Evolutionary conservation across 2,329 filamentous ascomycete genomes (phyloP).

Genomic region (Thelonectria olida): DNA sequence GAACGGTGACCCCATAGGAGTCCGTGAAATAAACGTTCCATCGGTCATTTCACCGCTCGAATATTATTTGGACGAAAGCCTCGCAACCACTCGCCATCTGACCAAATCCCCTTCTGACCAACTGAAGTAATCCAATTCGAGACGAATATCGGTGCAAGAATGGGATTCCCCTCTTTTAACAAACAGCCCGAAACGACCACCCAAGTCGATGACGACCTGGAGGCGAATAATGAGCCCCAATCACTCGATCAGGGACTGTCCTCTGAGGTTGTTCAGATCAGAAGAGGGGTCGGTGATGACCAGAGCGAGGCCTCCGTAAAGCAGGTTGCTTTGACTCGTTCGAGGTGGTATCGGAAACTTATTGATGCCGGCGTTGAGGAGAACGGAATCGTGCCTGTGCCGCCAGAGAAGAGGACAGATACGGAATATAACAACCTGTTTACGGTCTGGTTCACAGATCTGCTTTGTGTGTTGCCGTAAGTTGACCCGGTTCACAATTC

Average conservation of each 20-base stretch:
- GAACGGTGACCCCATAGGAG: background rate
- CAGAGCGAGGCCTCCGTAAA: conserved; percentile 46
- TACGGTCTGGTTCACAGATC: conserved; percentile 68
- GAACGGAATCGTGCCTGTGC: conserved; percentile 66
- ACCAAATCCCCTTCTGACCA: background rate
- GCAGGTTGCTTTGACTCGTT: conserved; percentile 39
- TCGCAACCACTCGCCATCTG: conserved; percentile 2
- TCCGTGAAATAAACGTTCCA: background rate
- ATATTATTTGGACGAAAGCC: background rate
- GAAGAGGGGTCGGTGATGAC: background rate
- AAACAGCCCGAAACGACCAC: conserved; percentile 1
- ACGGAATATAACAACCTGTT: conserved; percentile 65
- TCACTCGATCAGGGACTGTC: background rate
- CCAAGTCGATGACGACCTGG: conserved; percentile 16
- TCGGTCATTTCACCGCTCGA: background rate
- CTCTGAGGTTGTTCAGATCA: background rate
- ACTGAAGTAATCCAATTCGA: background rate
- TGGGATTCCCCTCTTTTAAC: background rate
- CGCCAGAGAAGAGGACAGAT: conserved; percentile 61
- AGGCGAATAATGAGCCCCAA: conserved; percentile 13
- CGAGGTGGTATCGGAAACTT: conserved; percentile 53
- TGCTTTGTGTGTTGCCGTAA: conserved; percentile 66
- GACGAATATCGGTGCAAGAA: background rate
- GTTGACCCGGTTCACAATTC: conserved; percentile 34
- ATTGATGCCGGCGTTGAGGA: conserved; percentile 59